Conservation (phyloP, 495 filamentous ascomycete genomes). For the Letharia columbiana region DNA sequence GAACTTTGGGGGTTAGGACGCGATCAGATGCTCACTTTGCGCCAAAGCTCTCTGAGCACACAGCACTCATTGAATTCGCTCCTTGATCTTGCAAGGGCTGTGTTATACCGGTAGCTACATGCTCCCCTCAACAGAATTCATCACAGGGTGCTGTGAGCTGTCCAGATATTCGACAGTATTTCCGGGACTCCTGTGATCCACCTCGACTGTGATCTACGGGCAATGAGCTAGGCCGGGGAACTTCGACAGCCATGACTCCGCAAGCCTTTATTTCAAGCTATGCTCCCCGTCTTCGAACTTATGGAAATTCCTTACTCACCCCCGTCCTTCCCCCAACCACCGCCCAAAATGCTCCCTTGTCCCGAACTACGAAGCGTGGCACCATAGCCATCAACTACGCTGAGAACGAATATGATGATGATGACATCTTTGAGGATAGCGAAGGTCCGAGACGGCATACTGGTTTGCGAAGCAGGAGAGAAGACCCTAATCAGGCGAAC, state of each 20-base stretch:
- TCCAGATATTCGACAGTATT: not conserved
- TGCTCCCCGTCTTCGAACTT: conserved; percentile 81
- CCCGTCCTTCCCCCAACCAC: conserved; percentile 65
- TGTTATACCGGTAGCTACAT: conserved; percentile 2
- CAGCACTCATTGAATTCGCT: not conserved
- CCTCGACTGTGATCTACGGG: conserved; percentile 7
- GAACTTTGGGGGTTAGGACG: not conserved
- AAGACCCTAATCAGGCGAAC: conserved; percentile 54
- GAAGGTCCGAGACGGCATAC: conserved; percentile 72
- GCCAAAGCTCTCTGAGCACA: not conserved
- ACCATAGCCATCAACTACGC: conserved; percentile 96
- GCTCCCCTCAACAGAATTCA: not conserved
- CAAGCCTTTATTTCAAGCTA: conserved; percentile 89
- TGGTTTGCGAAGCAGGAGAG: conserved; percentile 71
- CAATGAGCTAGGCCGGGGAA: conserved; percentile 13
- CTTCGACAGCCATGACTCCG: conserved; percentile 40
- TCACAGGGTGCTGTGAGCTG: conserved; percentile 5
- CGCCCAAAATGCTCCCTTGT: conserved; percentile 53
- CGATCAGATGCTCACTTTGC: conserved; percentile 11
- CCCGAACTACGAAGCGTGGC: conserved; percentile 90
- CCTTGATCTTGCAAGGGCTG: not conserved
- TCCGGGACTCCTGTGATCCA: conserved; percentile 5
- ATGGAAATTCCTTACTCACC: conserved; percentile 85
- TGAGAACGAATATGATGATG: conserved; percentile 89
- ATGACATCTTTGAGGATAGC: conserved; percentile 78